These are phyloP conservation scores for Aurantiochytrium sp. DNA, from an alignment of 108 stramenopile genomes.

Conservation along the genomic window DNA sequence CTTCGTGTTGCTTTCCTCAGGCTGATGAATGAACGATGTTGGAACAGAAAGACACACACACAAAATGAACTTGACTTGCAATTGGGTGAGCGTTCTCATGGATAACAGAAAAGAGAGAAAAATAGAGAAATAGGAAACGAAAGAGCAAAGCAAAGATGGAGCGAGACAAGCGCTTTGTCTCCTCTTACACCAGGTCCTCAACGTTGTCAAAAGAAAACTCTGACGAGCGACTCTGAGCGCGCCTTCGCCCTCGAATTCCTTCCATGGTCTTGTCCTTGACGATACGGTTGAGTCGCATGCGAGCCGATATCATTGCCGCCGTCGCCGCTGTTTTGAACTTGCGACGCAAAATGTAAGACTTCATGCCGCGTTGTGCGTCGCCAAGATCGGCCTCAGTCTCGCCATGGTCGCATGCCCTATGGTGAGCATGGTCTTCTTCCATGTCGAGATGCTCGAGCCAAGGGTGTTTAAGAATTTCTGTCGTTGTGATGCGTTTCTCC, in stretches of 20 bases:
- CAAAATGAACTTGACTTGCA: no score
- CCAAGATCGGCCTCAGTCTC: not conserved
- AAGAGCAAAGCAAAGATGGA: no score
- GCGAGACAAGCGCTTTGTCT: no score
- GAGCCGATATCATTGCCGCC: not conserved
- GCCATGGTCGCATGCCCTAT: not conserved
- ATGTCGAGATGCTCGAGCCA: conserved; percentile 12
- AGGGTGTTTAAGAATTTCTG: conserved; percentile 25
- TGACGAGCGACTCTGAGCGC: no score
- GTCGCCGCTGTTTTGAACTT: conserved; percentile 18
- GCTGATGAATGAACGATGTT: no score
- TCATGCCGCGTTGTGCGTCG: not conserved
- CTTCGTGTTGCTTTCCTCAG: no score
- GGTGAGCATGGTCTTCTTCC: not conserved
- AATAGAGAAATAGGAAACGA: no score
- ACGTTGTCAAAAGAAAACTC: no score
- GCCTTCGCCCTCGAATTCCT: not conserved
- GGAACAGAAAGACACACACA: no score
- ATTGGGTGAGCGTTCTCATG: no score
- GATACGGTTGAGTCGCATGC: not conserved
- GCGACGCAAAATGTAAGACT: not conserved
- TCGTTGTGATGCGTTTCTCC: conserved; percentile 1
- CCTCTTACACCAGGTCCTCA: no score
- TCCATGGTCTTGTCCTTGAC: not conserved
- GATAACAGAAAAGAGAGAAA: no score